Conservation (phyloP, 2,329 filamentous ascomycete genomes). For the Verticillium nonalfalfae region DNA sequence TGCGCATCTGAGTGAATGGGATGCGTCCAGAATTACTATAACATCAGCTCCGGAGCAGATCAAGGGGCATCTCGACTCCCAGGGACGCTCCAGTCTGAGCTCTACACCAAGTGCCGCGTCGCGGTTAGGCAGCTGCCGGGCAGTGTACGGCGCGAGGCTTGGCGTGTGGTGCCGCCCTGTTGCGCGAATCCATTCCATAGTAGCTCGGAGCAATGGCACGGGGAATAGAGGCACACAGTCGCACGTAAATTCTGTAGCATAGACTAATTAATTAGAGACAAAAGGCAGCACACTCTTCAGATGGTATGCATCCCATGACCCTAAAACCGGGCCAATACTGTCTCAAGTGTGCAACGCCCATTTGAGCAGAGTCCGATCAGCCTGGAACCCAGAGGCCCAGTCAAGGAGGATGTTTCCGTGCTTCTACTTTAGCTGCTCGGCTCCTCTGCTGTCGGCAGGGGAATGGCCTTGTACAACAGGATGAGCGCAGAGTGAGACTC, state of each 20-base stretch:
- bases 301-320: background rate
- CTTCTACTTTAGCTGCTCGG: slow-evolving; percentile 18
- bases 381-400: slow-evolving; percentile 3
- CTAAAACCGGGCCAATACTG: background rate
- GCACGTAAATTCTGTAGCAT: background rate
- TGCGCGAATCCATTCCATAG: too few species aligned
- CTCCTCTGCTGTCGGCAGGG: slow-evolving; percentile 55
- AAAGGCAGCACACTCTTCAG: background rate
- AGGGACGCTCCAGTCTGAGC: background rate
- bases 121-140: background rate
- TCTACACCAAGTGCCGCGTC: background rate
- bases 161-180: too few species aligned
- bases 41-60: background rate
- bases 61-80: too few species aligned
- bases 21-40: too few species aligned
- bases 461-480: slow-evolving; percentile 69
- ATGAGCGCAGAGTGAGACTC: slow-evolving; percentile 81
- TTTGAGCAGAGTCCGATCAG: slow-evolving; percentile 5
- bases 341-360: background rate
- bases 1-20: too few species aligned
- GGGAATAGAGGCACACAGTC: background rate
- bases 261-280: background rate
- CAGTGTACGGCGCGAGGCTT: background rate
- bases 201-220: background rate
- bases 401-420: background rate